Conservation (phyloP, 176 grass and related monocot genomes). For the Bonia amplexicaulis region DNA sequence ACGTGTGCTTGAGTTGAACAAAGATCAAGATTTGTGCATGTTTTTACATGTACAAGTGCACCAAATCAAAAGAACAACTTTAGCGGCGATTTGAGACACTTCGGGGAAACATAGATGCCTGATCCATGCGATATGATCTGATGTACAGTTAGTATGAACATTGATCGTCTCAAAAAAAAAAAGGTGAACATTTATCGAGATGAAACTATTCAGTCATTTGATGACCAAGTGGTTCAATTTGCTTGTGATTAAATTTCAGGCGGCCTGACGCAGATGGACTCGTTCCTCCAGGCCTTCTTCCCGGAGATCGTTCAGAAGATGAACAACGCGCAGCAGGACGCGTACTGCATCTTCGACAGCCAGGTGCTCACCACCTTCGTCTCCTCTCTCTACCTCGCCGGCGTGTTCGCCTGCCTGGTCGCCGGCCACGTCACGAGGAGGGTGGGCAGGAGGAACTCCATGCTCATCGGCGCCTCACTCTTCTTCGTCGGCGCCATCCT, state of each 20-base stretch:
- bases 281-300: conserved; percentile 74
- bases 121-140: neutral
- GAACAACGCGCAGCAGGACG: conserved; percentile 43
- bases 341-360: conserved; percentile 77
- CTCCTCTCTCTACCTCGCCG: conserved; percentile 81
- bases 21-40: neutral
- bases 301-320: conserved; percentile 60
- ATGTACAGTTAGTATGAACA: neutral
- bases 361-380: conserved; percentile 72
- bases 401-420: conserved; percentile 49
- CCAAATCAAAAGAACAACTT: neutral
- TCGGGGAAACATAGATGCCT: neutral
- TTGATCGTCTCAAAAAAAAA: neutral
- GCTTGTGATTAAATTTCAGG: conserved; percentile 18
- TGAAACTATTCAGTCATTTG: neutral
- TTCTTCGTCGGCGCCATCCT: conserved; percentile 60
- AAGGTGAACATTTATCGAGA: neutral
- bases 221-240: neutral
- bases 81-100: neutral
- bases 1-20: neutral
- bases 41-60: too few species aligned
- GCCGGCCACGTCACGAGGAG: conserved; percentile 56
- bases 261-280: conserved; percentile 73
- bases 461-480: conserved; percentile 66
- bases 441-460: conserved; percentile 52